Conservation (phyloP, 768 basidiomycete genomes). For the Mycena kentingensis region DNA sequence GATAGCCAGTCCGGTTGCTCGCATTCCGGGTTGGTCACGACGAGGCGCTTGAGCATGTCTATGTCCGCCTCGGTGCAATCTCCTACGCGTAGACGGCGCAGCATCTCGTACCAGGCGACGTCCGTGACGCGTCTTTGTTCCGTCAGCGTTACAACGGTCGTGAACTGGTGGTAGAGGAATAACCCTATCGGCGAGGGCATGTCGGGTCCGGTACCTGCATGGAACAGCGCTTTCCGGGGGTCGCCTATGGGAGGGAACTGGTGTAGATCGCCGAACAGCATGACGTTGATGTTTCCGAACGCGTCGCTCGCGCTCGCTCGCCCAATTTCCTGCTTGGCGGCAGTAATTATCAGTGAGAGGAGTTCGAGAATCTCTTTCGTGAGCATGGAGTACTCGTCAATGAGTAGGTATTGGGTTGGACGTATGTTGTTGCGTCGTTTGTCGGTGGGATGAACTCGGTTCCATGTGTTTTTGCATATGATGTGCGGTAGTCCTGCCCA, state of each 20-base stretch:
- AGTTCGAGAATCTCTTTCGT: slow-evolving; percentile 25
- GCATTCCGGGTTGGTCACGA: slow-evolving; percentile 23
- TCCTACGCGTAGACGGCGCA: slow-evolving; percentile 32
- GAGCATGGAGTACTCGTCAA: slow-evolving; percentile 48
- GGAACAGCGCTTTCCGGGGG: slow-evolving; percentile 26
- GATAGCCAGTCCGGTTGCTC: slow-evolving; percentile 26
- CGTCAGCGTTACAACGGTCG: slow-evolving; percentile 36
- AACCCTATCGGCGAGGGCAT: slow-evolving; percentile 20
- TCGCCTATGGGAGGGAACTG: slow-evolving; percentile 46
- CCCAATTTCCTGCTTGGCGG: slow-evolving; percentile 5
- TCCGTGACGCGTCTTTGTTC: slow-evolving; percentile 40
- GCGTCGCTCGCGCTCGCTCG: slow-evolving; percentile 9
- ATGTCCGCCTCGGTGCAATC: slow-evolving; percentile 32
- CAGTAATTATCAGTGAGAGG: slow-evolving; percentile 24
- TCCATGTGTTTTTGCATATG: not conserved
- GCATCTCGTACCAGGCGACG: slow-evolving; percentile 31
- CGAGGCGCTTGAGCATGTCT: slow-evolving; percentile 22
- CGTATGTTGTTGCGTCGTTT: slow-evolving; percentile 23
- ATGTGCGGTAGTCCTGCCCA: slow-evolving; percentile 30
- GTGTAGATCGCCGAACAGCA: slow-evolving; percentile 45
- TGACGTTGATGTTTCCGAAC: slow-evolving; percentile 43
- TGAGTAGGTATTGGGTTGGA: slow-evolving; percentile 30
- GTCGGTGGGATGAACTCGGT: slow-evolving; percentile 1
- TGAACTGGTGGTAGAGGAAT: slow-evolving; percentile 31
- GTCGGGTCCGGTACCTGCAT: slow-evolving; percentile 5